These are phyloP conservation scores for Colletotrichum shisoi DNA, from an alignment of 2,329 filamentous ascomycete genomes.

Conservation along the genomic window DNA sequence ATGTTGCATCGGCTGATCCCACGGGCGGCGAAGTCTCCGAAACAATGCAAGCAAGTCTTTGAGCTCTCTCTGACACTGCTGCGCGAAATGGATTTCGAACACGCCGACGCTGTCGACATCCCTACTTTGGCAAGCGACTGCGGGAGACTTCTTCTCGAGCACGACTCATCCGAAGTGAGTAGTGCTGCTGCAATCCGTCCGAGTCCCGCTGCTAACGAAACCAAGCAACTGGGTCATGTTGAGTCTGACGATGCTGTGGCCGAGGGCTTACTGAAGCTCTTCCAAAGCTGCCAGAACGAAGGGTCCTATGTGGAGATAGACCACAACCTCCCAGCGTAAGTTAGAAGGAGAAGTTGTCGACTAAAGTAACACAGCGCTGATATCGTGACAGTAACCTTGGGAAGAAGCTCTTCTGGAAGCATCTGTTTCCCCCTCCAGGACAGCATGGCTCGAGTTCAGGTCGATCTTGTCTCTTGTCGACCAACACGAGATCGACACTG, in stretches of 20 bases:
- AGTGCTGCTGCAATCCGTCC: not conserved
- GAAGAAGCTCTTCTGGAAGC: slow-evolving; percentile 64
- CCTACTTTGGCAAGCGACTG: slow-evolving; percentile 45
- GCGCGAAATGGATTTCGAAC: slow-evolving; percentile 44
- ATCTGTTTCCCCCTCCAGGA: slow-evolving; percentile 69
- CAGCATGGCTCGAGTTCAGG: slow-evolving; percentile 44
- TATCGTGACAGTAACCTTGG: slow-evolving; percentile 43
- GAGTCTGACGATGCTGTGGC: slow-evolving; percentile 47
- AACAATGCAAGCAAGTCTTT: slow-evolving; percentile 57
- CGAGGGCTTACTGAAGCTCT: slow-evolving; percentile 49
- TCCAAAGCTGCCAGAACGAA: slow-evolving; percentile 45
- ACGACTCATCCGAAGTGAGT: slow-evolving; percentile 54
- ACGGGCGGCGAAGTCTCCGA: slow-evolving; percentile 46
- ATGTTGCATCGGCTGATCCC: slow-evolving; percentile 51
- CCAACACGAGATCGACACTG: slow-evolving; percentile 64
- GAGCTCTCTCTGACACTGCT: slow-evolving; percentile 53
- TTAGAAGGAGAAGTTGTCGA: not conserved
- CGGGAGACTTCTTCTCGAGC: slow-evolving; percentile 49
- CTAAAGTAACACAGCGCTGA: slow-evolving; percentile 2
- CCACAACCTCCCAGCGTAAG: slow-evolving; percentile 44
- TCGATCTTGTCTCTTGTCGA: slow-evolving; percentile 55
- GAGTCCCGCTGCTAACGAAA: slow-evolving; percentile 34
- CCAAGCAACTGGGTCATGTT: slow-evolving; percentile 44
- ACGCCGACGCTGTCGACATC: slow-evolving; percentile 38
- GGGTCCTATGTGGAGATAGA: slow-evolving; percentile 16